Evolutionary conservation across 1,284 basidiomycete genomes (phyloP), one percentile per base, ranked within the genome.

Genomic region (Marasmius fiardii): DNA sequence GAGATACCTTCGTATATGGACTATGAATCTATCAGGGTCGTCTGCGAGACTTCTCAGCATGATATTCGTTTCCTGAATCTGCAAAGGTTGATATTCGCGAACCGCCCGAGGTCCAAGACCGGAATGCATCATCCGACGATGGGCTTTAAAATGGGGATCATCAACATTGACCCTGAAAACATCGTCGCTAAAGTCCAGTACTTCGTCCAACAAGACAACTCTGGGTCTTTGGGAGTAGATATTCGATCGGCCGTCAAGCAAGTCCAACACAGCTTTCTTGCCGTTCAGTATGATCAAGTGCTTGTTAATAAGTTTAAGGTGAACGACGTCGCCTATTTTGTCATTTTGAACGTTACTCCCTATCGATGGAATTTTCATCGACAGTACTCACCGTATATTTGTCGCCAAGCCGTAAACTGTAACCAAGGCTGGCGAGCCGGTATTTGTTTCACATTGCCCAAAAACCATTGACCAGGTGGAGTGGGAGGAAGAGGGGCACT

Each of bases 91-190:
- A 55, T 76, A 76, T 14, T 53, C 61, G 47, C 61, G 58, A 6
- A 67, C 62, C 3, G 70, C 68, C 26, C 68, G 64, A 8, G 67
- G 58, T 58, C 70, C 74, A 16, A 77, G 63, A 0, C 70, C 73
- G 7, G 64, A 60, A 37, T 72, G 68, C 8, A 76, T 60, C 35
- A 75, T 58, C 28, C 28, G 10, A n/a, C 47, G 24, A 26, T 49
- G 31, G 2, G 47, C 28, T 20, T 49, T 49, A 26, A 49, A 49
- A 20, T 31, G 24, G 18, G 47, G 47, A 33, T 49, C 26, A 31
- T 49, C 47, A 20, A 14, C 24, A 7, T 20, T 6, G 16, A 26
- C 28, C 28, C 47, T 49, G 31, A 49, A 49, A 8, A 49, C 47
- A 33, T 31, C 47, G 5, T 26, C 20, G 18, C 31, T 31, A 26